phyloP scores from a whole-genome alignment of 768 basidiomycete genomes.

The Russula abietina region DNA sequence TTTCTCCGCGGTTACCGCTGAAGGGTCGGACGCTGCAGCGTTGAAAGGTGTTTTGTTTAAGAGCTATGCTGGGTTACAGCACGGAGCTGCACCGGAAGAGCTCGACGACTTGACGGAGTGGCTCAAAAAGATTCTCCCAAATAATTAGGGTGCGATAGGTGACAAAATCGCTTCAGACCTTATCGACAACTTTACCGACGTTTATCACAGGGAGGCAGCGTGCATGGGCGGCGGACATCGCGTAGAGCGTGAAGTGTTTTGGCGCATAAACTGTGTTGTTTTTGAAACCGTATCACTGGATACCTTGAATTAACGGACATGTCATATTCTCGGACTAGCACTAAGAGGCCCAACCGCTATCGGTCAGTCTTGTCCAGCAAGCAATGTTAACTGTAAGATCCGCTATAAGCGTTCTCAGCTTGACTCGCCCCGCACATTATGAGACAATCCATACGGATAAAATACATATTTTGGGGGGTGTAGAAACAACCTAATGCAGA shows the following conservation, averaged over 20 bases:
- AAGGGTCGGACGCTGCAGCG: constrained; percentile 34
- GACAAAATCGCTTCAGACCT: not conserved
- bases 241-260: not conserved
- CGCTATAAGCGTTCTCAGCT: not conserved
- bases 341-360: not conserved
- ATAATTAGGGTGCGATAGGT: not conserved
- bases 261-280: not conserved
- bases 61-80: constrained; percentile 60
- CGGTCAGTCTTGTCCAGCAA: not conserved
- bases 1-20: constrained; percentile 33
- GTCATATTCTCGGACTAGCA: too few relatives aligned
- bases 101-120: constrained; percentile 65
- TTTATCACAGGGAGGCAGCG: not conserved
- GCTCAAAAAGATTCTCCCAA: constrained; percentile 54
- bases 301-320: not conserved
- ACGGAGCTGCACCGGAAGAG: constrained; percentile 59
- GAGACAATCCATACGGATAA: not conserved
- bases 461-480: not conserved
- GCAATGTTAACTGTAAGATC: not conserved
- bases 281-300: not conserved
- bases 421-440: not conserved
- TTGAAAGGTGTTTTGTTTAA: constrained; percentile 60
- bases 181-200: not conserved
- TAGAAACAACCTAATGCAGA: not conserved
- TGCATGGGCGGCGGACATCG: not conserved